Evolutionary conservation across 805 yeast genomes (phyloP), one percentile per base, ranked within the genome.

Genomic region (Dipodascus albidus): DNA sequence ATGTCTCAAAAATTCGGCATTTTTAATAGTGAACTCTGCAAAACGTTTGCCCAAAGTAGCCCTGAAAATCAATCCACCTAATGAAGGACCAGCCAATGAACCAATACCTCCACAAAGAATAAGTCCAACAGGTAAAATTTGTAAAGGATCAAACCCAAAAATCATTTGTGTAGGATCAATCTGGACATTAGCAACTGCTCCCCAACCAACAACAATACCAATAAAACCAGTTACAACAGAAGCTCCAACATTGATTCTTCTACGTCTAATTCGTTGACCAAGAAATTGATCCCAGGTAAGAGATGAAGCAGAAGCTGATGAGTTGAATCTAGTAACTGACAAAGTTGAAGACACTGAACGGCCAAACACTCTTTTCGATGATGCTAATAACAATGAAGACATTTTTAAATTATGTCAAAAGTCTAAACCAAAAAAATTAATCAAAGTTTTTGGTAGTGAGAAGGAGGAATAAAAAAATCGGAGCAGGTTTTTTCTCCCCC

Each of bases 61-160:
- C 56, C 78, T 77, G 72, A 90, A 90, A 2, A 87, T 61, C 23
- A 79, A 72, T 51, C 84, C 80, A 20, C 96, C 97, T 31, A 87
- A 63, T 2, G 80, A 64, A 48, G 98, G 98, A 1, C 98, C 98
- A 50, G 81, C 72, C 60, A 89, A 69, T 64, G 81, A 88, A 1
- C 97, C 97, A 35, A 84, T 66, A 49, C 80, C 81, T 23, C 91
- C 91, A 14, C 86, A 82, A 14, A 82, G 73, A 53, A 85, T 68
- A 48, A 89, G 79, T 1, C 83, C 89, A 47, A 85, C 87, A 41
- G 85, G 82, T 64, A 84, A 76, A 42, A 87, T 87, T 67, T 86
- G 79, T 60, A 87, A 74, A n/a, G 96, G 88, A 64, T 93, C 98
- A 56, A 91, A 75, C 1, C 98, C 99, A 69, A 85, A 78, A 50